Base-by-base conservation (phyloP, 2,329 filamentous ascomycete species). In the Colletotrichum echinochloae region DNA sequence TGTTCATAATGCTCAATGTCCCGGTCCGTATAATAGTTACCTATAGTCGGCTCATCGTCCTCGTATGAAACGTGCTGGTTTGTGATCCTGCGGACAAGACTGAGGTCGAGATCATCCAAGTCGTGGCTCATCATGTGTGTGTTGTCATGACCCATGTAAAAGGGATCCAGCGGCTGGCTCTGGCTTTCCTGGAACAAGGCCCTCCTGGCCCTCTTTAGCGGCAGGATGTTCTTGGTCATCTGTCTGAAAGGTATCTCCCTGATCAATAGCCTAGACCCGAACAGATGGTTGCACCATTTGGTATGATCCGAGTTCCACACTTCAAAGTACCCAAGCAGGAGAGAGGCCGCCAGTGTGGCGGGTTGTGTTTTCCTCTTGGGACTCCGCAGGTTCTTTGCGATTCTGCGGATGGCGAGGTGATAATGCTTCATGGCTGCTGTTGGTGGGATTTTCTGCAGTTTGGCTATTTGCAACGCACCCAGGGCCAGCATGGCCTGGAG, bases 221-320 rank as follows among this genome's bases (percentile, higher is more conserved):
- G 85, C 71, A 95, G 87, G 69, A 94, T 90, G 65, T 90, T 87
- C 66, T 88, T 88, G 0, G 92, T 93, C 83, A 95, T 91, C 1
- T 89, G 86, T 12, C 87, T 86, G 71, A 94, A 93, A 60, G 96
- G 92, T 51, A 97, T 92, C 77, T 98, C 95, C 62, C 89, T 88
- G 33, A 98, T 86, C 37, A 98, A 86, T 73, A 95, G 92, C 49
- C 92, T 90, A 12, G 94, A 93, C 16, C 96, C 96, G 57, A 93
- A 89, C 46, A 98, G 84, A 81, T 98, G 96, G 72, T 93, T 95
- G 76, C 93, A 96, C 96, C 96, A 99, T 79, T 97, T 97, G 65
- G 92, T 90, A 76, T 98, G 95, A 74, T 99, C 95, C 28, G 94
- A 95, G 44, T 92, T 92, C 91, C 95, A 96, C 23, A 98, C 93